phyloP scores from a whole-genome alignment of 148 eudicot species.

The Silene conica region DNA sequence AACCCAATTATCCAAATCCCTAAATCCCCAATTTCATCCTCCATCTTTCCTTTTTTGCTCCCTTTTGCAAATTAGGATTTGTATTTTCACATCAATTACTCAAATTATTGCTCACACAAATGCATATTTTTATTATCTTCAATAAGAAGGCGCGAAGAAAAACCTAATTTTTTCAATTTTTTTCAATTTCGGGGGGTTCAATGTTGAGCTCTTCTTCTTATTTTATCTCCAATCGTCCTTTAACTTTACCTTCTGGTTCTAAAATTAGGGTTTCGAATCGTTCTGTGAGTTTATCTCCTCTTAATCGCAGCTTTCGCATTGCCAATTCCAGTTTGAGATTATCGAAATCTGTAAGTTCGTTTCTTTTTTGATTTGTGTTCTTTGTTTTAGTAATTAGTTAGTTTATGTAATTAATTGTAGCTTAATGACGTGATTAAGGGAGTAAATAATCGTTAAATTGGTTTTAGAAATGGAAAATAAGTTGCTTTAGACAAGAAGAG shows the following conservation, averaged over 20 bases:
- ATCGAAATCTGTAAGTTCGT: conserved; percentile 34
- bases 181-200: not conserved
- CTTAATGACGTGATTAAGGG: not conserved
- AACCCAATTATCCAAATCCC: not conserved
- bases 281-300: conserved; percentile 25
- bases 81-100: not conserved
- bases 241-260: conserved; percentile 28
- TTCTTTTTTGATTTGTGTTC: not conserved
- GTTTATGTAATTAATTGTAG: not conserved
- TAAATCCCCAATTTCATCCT: not conserved
- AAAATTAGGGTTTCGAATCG: conserved; percentile 43
- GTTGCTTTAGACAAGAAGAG: conserved; percentile 67
- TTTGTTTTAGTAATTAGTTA: no score
- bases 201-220: conserved; percentile 63
- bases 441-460: not conserved
- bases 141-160: conserved; percentile 26
- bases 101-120: not conserved
- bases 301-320: conserved; percentile 33
- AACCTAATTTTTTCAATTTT: conserved; percentile 25
- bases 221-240: conserved; percentile 42
- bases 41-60: not conserved
- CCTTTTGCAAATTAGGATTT: not conserved
- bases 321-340: conserved; percentile 29
- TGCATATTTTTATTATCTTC: conserved; percentile 18
- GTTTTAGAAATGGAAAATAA: conserved; percentile 54